Conservation (phyloP, 108 stramenopile species). For the Cylindrotheca closterium region DNA sequence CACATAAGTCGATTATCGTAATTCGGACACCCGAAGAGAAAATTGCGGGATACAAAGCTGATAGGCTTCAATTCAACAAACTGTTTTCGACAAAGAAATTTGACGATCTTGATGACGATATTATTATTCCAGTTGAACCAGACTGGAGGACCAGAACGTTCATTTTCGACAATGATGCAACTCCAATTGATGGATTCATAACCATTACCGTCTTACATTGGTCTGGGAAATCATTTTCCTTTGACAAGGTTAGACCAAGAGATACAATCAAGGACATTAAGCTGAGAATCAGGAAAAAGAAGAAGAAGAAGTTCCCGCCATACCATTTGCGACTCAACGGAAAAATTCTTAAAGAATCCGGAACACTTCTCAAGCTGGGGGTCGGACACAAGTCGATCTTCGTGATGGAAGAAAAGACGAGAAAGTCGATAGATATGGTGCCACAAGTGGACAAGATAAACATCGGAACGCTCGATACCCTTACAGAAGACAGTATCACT, state of each 20-base stretch:
- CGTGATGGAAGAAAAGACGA: constrained; percentile 21
- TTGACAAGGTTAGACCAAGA: constrained; percentile 11
- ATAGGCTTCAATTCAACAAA: constrained; percentile 1
- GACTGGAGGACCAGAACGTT: constrained; percentile 31
- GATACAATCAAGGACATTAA: constrained; percentile 19
- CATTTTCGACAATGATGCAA: constrained; percentile 31
- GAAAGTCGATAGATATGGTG: background rate
- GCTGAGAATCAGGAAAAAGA: constrained; percentile 4
- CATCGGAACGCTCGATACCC: background rate
- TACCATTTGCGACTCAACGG: constrained; percentile 18
- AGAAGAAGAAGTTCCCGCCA: constrained; percentile 2
- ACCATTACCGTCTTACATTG: constrained; percentile 22
- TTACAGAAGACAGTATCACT: background rate
- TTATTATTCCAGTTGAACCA: constrained; percentile 29
- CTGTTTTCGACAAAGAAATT: constrained; percentile 21
- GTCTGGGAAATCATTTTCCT: constrained; percentile 18
- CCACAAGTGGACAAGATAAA: background rate
- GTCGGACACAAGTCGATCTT: constrained; percentile 23
- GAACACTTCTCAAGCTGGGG: constrained; percentile 11
- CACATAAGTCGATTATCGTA: constrained; percentile 12
- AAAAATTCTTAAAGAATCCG: constrained; percentile 6
- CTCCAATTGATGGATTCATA: constrained; percentile 17
- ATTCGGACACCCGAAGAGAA: background rate
- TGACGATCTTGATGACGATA: constrained; percentile 6
- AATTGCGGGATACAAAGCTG: background rate